phyloP scores from a whole-genome alignment of 1,139 yeast species.

The Zygotorulaspora mrakii region DNA sequence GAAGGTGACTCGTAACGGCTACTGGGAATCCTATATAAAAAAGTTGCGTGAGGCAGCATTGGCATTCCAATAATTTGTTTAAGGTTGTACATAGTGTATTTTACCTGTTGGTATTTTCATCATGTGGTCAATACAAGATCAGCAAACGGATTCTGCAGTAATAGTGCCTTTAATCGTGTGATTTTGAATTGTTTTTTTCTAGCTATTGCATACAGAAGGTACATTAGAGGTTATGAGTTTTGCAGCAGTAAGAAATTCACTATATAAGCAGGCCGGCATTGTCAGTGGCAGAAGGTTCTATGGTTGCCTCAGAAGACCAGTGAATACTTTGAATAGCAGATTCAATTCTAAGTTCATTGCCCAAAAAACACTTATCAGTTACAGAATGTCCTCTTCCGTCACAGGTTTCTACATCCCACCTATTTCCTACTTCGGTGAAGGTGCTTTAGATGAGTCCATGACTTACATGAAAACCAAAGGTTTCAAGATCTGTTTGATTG shows the following conservation, averaged over 20 bases:
- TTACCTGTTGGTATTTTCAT: conserved; percentile 1
- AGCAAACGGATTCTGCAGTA: neutral
- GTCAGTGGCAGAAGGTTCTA: neutral
- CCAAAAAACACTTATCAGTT: neutral
- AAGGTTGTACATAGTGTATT: conserved; percentile 3
- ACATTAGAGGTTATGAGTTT: conserved; percentile 11
- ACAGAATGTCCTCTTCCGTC: conserved; percentile 16
- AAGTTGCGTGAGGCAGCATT: conserved; percentile 1
- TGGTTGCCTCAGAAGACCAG: neutral
- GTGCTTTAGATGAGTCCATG: conserved; percentile 23
- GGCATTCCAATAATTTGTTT: neutral
- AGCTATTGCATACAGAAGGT: neutral
- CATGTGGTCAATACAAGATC: conserved; percentile 1
- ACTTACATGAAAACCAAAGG: conserved; percentile 17
- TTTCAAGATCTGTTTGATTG: conserved; percentile 18
- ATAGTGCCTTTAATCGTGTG: neutral
- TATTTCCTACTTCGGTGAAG: conserved; percentile 24
- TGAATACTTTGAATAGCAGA: neutral
- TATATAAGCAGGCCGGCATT: conserved; percentile 9
- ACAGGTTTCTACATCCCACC: conserved; percentile 25
- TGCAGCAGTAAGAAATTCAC: conserved; percentile 4
- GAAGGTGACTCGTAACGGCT: neutral
- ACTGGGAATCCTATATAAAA: neutral
- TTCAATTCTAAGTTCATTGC: neutral
- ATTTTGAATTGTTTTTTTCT: neutral